Evolutionary conservation across 495 filamentous ascomycete species (phyloP), one percentile per base, ranked within the genome.

Genomic region (Trichoderma gamsii): DNA sequence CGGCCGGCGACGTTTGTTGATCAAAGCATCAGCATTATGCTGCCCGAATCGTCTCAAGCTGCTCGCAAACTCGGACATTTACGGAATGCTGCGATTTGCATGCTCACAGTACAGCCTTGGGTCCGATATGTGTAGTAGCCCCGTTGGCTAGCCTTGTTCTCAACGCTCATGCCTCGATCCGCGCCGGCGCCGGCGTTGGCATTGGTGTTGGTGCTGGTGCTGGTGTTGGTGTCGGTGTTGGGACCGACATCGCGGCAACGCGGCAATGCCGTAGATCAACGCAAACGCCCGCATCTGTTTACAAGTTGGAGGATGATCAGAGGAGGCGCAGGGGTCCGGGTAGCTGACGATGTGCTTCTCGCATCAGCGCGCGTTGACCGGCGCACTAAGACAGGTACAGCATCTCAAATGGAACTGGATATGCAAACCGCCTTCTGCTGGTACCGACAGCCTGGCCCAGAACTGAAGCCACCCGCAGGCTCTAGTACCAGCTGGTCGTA

Each of bases 401-500:
- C 18, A 52, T 18, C 49, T 52, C 16, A 52, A 52, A 25, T n/a
- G 49, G 18, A 4, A 21, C 21, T 23, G 49, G 49, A 21, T 21
- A 5, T 61, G 56, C 56, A 27, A 12, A 61, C 25, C 27, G 25
- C 16, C 21, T 18, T 59, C 51, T 32, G 27, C 25, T 61, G 56
- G 13, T 61, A 7, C 56, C 56, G 56, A 35, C 56, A 61, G 25
- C 13, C 25, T 32, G 56, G 56, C 56, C 56, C 56, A 15, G 44
- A 49, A n/a, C n/a, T n/a, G n/a, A 16, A 49, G 56, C 56, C 56
- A 61, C 56, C 56, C 56, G 56, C 56, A 61, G 27, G 56, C 11
- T 32, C 56, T 61, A 61, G 56, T 61, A 32, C 56, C 12, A 13
- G 29, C 56, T 32, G 2, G 56, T 61, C 56, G 56, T 61, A 61